Evolutionary conservation across 192 early-diverging fungal genomes (phyloP).

Genomic region (Umbelopsis ramanniana): DNA sequence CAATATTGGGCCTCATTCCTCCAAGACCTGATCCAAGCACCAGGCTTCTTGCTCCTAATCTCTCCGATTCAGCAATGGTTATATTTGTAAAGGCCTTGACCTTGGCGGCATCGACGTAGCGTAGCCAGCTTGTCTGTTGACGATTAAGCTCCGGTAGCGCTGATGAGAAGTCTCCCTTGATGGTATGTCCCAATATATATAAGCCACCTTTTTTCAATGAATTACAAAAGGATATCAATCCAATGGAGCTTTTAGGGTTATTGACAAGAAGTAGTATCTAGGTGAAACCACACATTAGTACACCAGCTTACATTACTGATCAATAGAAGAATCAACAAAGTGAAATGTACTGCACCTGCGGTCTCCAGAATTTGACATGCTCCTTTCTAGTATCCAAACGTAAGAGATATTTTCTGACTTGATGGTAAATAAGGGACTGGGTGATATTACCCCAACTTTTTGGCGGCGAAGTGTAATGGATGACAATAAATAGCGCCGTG

Average conservation of each 20-base stretch:
- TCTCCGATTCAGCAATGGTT: constrained; percentile 50
- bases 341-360: constrained; percentile 38
- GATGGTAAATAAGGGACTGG: constrained; percentile 72
- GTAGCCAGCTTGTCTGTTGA: constrained; percentile 63
- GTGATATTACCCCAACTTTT: constrained; percentile 76
- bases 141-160: constrained; percentile 51
- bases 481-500: constrained; percentile 60
- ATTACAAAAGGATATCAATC: constrained; percentile 70
- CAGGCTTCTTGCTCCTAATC: constrained; percentile 58
- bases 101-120: constrained; percentile 56
- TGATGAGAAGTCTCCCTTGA: constrained; percentile 56
- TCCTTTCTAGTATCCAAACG: constrained; percentile 66
- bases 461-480: constrained; percentile 68
- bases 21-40: constrained; percentile 68
- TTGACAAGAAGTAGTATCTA: constrained; percentile 64
- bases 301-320: too few relatives aligned
- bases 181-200: constrained; percentile 68
- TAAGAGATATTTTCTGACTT: constrained; percentile 72
- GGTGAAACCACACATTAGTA: not conserved
- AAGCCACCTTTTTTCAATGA: constrained; percentile 72
- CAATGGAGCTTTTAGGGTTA: constrained; percentile 57
- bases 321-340: too few relatives aligned
- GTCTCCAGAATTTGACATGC: constrained; percentile 75
- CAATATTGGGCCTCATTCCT: constrained; percentile 72
- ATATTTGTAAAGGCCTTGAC: constrained; percentile 73